These are phyloP conservation scores for Paramecium pentaurelia DNA, from an alignment of 73 alveolate genomes.

Conservation along the genomic window DNA sequence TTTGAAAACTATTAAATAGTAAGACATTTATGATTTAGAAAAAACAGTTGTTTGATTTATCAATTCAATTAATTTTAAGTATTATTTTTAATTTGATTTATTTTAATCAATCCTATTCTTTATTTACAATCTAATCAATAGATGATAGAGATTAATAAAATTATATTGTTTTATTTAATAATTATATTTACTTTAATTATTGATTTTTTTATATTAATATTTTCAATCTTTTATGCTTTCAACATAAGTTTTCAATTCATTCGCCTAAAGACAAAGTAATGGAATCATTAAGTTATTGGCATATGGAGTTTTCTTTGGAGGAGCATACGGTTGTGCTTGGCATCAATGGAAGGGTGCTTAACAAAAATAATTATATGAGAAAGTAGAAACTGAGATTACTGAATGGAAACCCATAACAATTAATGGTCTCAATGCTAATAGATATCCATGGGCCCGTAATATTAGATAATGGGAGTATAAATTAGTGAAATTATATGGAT, in stretches of 20 bases:
- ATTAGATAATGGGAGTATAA: slow-evolving; percentile 58
- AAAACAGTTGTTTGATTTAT: not conserved
- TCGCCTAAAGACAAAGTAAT: not conserved
- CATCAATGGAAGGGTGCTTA: not conserved
- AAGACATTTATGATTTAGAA: slow-evolving; percentile 16
- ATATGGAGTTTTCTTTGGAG: slow-evolving; percentile 9
- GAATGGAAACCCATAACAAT: slow-evolving; percentile 45
- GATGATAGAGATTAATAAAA: not conserved
- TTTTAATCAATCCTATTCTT: no score
- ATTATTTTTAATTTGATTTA: not conserved
- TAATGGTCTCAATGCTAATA: slow-evolving; percentile 40
- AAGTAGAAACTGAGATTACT: slow-evolving; percentile 23
- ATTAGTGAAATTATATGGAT: slow-evolving; percentile 57
- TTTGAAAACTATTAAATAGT: slow-evolving; percentile 4
- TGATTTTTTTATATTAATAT: not conserved
- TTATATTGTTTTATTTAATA: not conserved
- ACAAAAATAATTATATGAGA: slow-evolving; percentile 5
- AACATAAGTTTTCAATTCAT: slow-evolving; percentile 6
- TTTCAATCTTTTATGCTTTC: not conserved
- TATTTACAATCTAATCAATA: no score
- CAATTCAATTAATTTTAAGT: not conserved
- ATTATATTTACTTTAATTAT: not conserved
- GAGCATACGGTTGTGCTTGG: slow-evolving; percentile 38
- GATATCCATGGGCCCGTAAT: slow-evolving; percentile 58
- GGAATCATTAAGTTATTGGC: slow-evolving; percentile 23